Evolutionary conservation across 805 yeast species (phyloP), one percentile per base, ranked within the genome.

Genomic region (Jamesozyma spencerorum): DNA sequence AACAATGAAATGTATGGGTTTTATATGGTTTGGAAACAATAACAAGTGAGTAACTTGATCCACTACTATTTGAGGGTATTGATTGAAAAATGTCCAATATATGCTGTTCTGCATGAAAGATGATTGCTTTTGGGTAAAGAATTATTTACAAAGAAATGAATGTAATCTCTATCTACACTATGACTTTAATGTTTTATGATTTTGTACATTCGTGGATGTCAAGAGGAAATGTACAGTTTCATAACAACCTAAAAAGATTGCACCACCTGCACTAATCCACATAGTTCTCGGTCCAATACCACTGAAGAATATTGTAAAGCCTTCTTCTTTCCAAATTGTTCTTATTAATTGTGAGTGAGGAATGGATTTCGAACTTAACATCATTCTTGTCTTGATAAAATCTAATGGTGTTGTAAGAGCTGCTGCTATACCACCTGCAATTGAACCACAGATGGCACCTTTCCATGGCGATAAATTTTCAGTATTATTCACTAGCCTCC

Each of bases 181-280:
- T 7, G 26, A 22, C 26, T 22, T 10, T 10, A 22, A 22, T 10
- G 6, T 22, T 22, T 6, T 6, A 7, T 22, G 10, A 7, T 6
- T 11, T 15, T 18, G 8, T 24, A 3, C 8, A 34, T 37, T 43
- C 31, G 27, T 12, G 10, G 22, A 3, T 34, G 40, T 36, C 17
- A 39, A 34, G 15, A 39, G 34, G 42, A 32, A 55, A 47, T 68
- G 70, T 10, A 77, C 81, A 18, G 79, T 61, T 62, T 94, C 99
- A 57, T 92, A 92, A 41, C 85, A 85, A 4, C 99, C 99, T 42
- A 92, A 68, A 66, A 94, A 92, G 14, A 94, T 87, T 14, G 97
- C 96, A 22, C 99, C 99, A 17, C 99, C 99, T 4, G 94, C 92
- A 64, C 94, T 81, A 42, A 92, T 90, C 98, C 98, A 92, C 76